Percentiles rank a stretch among this genome's conserved stretches.
Conservation (phyloP, 164 flowering plant genomes). For the Tinospora cordifolia region DNA sequence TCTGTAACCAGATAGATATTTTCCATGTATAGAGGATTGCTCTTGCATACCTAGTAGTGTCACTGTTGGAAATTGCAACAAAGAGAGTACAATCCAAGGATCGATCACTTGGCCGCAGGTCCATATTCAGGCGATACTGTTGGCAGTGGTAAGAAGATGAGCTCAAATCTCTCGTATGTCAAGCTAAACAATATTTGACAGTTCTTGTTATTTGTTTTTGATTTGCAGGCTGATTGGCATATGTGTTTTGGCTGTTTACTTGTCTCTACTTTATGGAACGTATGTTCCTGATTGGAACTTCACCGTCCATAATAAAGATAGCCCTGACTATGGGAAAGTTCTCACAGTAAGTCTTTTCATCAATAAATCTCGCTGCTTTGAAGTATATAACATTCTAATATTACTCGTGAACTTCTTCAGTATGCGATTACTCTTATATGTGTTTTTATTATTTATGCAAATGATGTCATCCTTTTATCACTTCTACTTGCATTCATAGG, state of each 20-base stretch:
- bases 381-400: background rate
- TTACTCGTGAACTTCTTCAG: background rate
- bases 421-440: background rate
- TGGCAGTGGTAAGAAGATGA: slow-evolving; percentile 64
- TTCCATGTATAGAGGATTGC: slow-evolving; percentile 65
- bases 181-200: background rate
- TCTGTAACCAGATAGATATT: slow-evolving; percentile 8
- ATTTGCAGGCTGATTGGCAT: slow-evolving; percentile 58
- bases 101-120: slow-evolving; percentile 27
- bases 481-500: slow-evolving; percentile 36
- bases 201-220: too few species aligned
- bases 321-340: slow-evolving; percentile 47
- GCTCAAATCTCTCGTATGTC: too few species aligned
- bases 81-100: slow-evolving; percentile 25
- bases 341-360: slow-evolving; percentile 43
- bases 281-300: slow-evolving; percentile 89
- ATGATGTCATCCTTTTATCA: background rate
- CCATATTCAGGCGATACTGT: slow-evolving; percentile 47
- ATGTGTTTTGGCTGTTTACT: slow-evolving; percentile 47
- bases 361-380: background rate
- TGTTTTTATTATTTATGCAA: background rate
- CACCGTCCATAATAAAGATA: slow-evolving; percentile 36
- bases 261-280: slow-evolving; percentile 56
- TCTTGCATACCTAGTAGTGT: slow-evolving; percentile 63
- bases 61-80: slow-evolving; percentile 54